Evolutionary conservation across 176 grass and related monocot genomes (phyloP), one percentile per base, ranked within the genome.

Genomic region (Areca catechu): DNA sequence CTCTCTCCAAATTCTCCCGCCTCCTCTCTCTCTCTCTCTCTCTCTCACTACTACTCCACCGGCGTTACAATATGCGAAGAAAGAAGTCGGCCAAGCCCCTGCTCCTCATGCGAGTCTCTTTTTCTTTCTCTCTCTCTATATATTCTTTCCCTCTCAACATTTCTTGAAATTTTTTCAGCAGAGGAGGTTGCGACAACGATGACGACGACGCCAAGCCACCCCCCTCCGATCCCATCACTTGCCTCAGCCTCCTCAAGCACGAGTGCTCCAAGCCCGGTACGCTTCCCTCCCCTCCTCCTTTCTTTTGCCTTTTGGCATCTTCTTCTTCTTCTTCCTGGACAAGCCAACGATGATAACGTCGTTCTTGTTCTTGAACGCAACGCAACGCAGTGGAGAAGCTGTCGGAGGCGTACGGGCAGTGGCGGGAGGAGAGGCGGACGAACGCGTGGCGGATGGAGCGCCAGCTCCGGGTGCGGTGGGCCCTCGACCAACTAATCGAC

Each of bases 231-330:
- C 25, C 17, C 57, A n/a, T 60, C 57, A 28, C 57, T 24, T 60
- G 57, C 57, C 28, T 60, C 57, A 28, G 23, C 57, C 57, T 60
- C 57, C 24, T 60, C 24, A 60, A 25, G 24, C 57, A 16, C 25
- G 22, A 25, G 16, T 60, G 25, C 24, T 60, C 57, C 57, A 60
- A 34, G n/a, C 24, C 24, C 25, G 17, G 53, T 54, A 54, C 16
- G 16, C 6, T n/a, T 7, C 12, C 54, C 20, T 7, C 3, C 15
- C 23, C 56, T 6, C 5, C 34, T 12, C 0, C 34, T 34, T 34
- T 34, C 7, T 34, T 34, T 5, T 5, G 5, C 30, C 30, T 34
- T 7, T 34, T 30, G 28, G 5, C 28, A 4, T 34, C 30, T 34
- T 34, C 30, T 34, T 34, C 24, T 25, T 25, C 34, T 43, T 34